A percentile compares a stretch with the other conserved stretches of the same genome.
These are phyloP conservation scores for Saccharomycopsis fibuligera DNA, from an alignment of 805 yeast genomes.

Conservation along the genomic window DNA sequence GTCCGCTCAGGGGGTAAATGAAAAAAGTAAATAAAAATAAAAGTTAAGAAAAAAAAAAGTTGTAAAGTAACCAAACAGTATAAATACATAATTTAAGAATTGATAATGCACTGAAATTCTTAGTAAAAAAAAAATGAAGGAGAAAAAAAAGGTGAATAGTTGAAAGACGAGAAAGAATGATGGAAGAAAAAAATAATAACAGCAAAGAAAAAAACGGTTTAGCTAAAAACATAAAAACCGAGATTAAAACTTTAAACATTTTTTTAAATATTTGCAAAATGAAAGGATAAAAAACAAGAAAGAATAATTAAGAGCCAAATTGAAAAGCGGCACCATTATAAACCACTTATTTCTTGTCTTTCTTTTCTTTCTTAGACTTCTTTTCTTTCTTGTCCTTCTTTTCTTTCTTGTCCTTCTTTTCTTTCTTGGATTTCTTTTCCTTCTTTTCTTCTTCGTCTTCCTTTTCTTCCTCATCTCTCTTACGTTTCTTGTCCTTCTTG, in stretches of 20 bases:
- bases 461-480: constrained; percentile 32
- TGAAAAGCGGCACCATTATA: not conserved
- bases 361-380: constrained; percentile 1
- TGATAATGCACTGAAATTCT: not conserved
- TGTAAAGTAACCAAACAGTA: not conserved
- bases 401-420: constrained; percentile 16
- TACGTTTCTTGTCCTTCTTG: constrained; percentile 30
- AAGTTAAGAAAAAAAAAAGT: no score
- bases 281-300: not conserved
- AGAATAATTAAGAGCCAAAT: not conserved
- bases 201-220: not conserved
- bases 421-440: constrained; percentile 11
- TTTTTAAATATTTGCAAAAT: not conserved
- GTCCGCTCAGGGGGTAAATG: no score
- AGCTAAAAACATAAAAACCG: not conserved
- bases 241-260: not conserved
- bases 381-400: constrained; percentile 11
- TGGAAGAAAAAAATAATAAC: not conserved
- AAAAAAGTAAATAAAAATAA: no score
- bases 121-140: not conserved
- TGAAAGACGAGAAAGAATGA: not conserved
- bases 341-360: constrained; percentile 7
- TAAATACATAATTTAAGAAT: no score
- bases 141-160: not conserved
- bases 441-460: constrained; percentile 27